Base-by-base conservation (phyloP, 2,329 filamentous ascomycete genomes). In the Sclerotinia borealis region DNA sequence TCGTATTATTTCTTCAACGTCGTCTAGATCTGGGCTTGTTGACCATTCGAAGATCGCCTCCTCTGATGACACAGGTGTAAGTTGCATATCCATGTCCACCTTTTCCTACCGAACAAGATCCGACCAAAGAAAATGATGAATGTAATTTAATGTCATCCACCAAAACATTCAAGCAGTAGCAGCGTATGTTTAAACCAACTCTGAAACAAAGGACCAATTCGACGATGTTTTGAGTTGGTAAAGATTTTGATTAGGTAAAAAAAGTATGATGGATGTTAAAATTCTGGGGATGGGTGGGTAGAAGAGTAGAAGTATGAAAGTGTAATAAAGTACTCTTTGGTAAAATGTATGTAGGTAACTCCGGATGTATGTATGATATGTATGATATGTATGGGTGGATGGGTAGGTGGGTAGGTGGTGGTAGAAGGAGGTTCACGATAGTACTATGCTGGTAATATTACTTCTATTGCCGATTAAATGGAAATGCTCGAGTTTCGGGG, bases 1-100 rank as follows among this genome's bases (percentile, higher is more conserved):
- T 60, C 47, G 58, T 51, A 60, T 41, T 9, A 60, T 51, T 41
- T 51, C 58, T 43, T 60, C 45, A 25, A 51, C 58, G 45, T 50
- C 58, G 43, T 60, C 58, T 50, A 22, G 31, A 51, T 60, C 58
- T 34, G 58, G 58, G 34, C 58, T 60, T 25, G 58, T 60, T 22
- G 58, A 60, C 58, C 58, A 60, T 39, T 60, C 43, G 36, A 60
- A 51, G 47, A 60, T 60, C 19, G 58, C 58, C 45, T 60, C 58
- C 45, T 60, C 45, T 60, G 58, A 58, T 58, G 54, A 51, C 45
- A 60, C 34, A 60, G 58, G 58, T 39, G 45, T 51, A 60, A 60
- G 47, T 49, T 60, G 58, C 58, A 51, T 51, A 27, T 60, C 58
- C 58, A 60, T 60, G 41, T 59, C 56, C 56, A 49, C 56, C 56